Evolutionary conservation across 2,329 filamentous ascomycete species (phyloP).

Genomic region (Calonectria naviculata): DNA sequence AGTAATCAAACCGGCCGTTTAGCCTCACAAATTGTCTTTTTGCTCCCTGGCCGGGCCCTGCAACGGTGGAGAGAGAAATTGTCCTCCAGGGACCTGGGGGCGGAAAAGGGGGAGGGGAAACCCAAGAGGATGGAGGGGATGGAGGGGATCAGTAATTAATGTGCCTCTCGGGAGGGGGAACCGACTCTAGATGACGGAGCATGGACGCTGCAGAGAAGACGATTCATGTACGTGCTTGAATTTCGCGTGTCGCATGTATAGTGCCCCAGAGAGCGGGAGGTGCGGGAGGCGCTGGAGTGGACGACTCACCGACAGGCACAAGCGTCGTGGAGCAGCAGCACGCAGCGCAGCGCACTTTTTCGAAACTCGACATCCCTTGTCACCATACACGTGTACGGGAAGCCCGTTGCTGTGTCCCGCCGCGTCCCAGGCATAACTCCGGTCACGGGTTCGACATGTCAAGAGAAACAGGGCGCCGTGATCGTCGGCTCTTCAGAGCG

Average conservation of each 20-base stretch:
- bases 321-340: neutral
- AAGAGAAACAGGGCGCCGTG: constrained; percentile 5
- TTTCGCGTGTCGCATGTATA: constrained; percentile 15
- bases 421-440: constrained; percentile 18
- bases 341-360: constrained; percentile 26
- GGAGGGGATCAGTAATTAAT: constrained; percentile 4
- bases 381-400: constrained; percentile 37
- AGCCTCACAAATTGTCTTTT: constrained; percentile 30
- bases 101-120: constrained; percentile 29
- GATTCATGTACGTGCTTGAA: neutral
- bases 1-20: constrained; percentile 39
- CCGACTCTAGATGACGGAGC: constrained; percentile 7
- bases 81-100: constrained; percentile 28
- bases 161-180: constrained; percentile 5
- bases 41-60: constrained; percentile 34
- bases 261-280: constrained; percentile 16
- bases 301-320: neutral
- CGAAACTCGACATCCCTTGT: constrained; percentile 33
- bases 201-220: neutral
- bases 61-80: constrained; percentile 24
- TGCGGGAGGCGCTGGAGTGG: constrained; percentile 14
- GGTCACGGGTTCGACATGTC: constrained; percentile 11
- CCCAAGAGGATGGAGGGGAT: constrained; percentile 1
- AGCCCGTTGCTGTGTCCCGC: constrained; percentile 21
- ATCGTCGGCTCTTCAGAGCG: constrained; percentile 5